Base-by-base conservation (phyloP, 495 filamentous ascomycete genomes). In the Hyaloscypha variabilis region DNA sequence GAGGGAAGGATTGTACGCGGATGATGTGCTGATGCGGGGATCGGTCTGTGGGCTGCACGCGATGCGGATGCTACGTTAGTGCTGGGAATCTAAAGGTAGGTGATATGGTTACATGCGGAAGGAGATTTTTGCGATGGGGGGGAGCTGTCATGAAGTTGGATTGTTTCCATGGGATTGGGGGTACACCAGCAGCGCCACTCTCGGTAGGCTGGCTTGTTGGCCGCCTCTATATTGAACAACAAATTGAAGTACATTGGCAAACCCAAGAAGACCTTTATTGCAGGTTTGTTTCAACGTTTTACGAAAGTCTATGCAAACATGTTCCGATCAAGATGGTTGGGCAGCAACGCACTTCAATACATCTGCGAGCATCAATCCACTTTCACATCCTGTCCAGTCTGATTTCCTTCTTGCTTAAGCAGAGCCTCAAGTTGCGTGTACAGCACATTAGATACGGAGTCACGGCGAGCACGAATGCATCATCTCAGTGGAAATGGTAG, bases 381-480 rank as follows among this genome's bases (percentile, higher is more conserved):
- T 54, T 24, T 29, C 26, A 23, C 51, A 24, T 54, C 8, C 6
- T 25, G 21, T 5, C 8, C 10, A 46, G 39, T 54, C 4, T 54
- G 26, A 29, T 54, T 54, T 3, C 21, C 51, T 54, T 29, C 26
- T 10, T 54, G 51, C 51, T 54, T 24, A 4, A 54, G 51, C 11
- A 54, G 51, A 54, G 51, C 51, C 51, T 54, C 51, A 54, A 54
- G 51, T 54, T 54, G 26, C 26, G 24, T 54, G 8, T 10, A 24
- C 51, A 54, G 8, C 26, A 25, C 51, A 54, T 46, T 1, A 54
- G 51, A 24, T 25, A 25, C 51, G 8, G 26, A n/a, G n/a, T n/a
- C n/a, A n/a, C n/a, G n/a, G 51, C 6, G 26, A 24, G 11, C 51
- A 24, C 26, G 51, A 25, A 6, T 29, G 19, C 23, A 13, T 24